These are phyloP conservation scores for Mycena olivaceomarginata DNA, from an alignment of 768 basidiomycete genomes.

Conservation along the genomic window DNA sequence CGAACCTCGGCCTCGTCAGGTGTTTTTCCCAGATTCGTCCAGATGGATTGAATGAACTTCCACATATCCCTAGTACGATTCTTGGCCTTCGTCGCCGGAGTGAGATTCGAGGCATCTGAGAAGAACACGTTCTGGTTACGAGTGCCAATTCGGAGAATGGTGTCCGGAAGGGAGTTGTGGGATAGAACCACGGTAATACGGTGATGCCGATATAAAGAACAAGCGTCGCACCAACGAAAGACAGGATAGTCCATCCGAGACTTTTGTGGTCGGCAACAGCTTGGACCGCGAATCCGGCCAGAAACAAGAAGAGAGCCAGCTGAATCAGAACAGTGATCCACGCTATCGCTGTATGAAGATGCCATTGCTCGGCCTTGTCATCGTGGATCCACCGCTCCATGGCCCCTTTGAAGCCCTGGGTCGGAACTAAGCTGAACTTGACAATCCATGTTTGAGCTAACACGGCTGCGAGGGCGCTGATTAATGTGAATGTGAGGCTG, in stretches of 20 bases:
- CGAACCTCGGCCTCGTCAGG: background rate
- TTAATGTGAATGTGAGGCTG: slow-evolving; percentile 26
- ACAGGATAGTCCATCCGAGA: slow-evolving; percentile 20
- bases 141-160: slow-evolving; percentile 5
- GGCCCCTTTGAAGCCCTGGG: slow-evolving; percentile 13
- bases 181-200: slow-evolving; percentile 14
- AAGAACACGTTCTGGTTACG: background rate
- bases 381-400: slow-evolving; percentile 25
- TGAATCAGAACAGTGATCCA: slow-evolving; percentile 25
- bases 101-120: background rate
- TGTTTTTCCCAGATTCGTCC: background rate
- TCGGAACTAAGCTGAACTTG: slow-evolving; percentile 20
- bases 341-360: slow-evolving; percentile 4
- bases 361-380: slow-evolving; percentile 14
- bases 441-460: slow-evolving; percentile 26
- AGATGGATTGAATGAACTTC: background rate
- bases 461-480: slow-evolving; percentile 27
- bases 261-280: slow-evolving; percentile 1
- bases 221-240: slow-evolving; percentile 19
- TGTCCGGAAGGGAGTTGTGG: slow-evolving; percentile 18
- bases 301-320: slow-evolving; percentile 17
- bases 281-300: slow-evolving; percentile 14
- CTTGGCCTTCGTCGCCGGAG: background rate
- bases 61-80: background rate
- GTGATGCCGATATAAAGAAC: slow-evolving; percentile 19